These are phyloP conservation scores for Trichomonascaceae sp. DNA, from an alignment of 1,139 yeast genomes.

Conservation along the genomic window DNA sequence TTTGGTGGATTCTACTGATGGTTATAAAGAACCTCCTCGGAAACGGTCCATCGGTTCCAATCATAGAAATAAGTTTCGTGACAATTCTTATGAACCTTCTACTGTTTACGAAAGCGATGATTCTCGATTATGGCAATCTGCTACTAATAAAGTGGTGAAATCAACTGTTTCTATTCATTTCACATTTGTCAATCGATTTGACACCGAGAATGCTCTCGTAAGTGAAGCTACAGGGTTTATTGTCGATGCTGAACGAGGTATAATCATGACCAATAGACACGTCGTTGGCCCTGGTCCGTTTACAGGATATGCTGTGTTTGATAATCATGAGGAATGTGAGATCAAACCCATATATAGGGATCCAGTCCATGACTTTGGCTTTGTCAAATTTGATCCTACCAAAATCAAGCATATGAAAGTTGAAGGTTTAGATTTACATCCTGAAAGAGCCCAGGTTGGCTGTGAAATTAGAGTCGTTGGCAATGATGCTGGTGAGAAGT, in stretches of 20 bases:
- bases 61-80: background rate
- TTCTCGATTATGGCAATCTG: constrained; percentile 56
- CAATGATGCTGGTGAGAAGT: constrained; percentile 93
- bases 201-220: constrained; percentile 73
- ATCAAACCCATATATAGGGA: constrained; percentile 56
- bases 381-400: constrained; percentile 68
- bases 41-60: background rate
- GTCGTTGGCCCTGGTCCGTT: constrained; percentile 96
- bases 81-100: background rate
- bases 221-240: constrained; percentile 94
- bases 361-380: constrained; percentile 83
- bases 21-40: background rate
- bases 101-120: background rate
- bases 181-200: constrained; percentile 79
- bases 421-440: constrained; percentile 60
- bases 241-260: constrained; percentile 77
- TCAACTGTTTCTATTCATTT: constrained; percentile 88
- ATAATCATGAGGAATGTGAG: constrained; percentile 90
- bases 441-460: constrained; percentile 82
- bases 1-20: background rate
- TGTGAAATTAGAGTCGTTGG: constrained; percentile 92
- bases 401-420: constrained; percentile 69
- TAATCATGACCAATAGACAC: constrained; percentile 85
- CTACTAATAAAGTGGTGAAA: constrained; percentile 76
- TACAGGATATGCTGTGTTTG: constrained; percentile 83